Evolutionary conservation across 2,329 filamentous ascomycete genomes (phyloP).

Genomic region (Plenodomus biglobosus): DNA sequence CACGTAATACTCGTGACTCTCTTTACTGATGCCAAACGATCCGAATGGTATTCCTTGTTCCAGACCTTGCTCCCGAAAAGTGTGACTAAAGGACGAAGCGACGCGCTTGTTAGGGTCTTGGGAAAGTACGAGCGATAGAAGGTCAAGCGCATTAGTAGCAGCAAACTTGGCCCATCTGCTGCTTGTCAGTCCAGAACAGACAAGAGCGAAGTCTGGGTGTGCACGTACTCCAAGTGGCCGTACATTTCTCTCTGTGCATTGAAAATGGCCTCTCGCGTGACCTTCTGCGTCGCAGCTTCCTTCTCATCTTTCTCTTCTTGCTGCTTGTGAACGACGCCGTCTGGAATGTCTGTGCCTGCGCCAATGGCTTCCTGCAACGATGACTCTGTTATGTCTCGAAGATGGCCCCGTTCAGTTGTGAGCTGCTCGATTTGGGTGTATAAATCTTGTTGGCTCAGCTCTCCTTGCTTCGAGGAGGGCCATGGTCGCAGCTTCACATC

Average conservation of each 20-base stretch:
- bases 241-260: conserved; percentile 47
- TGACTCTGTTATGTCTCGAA: conserved; percentile 76
- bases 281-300: conserved; percentile 41
- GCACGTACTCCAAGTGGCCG: conserved; percentile 43
- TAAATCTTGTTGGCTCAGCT: conserved; percentile 58
- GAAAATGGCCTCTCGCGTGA: conserved; percentile 44
- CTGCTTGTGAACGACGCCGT: conserved; percentile 48
- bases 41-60: conserved; percentile 42
- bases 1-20: conserved; percentile 20
- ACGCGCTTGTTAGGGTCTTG: conserved; percentile 31
- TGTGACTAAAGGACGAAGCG: conserved; percentile 30
- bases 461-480: conserved; percentile 54
- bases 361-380: conserved; percentile 69
- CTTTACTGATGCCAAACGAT: conserved; percentile 33
- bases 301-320: conserved; percentile 48
- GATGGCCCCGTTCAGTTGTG: conserved; percentile 75
- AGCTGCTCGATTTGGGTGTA: conserved; percentile 76
- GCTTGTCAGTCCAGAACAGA: conserved; percentile 27
- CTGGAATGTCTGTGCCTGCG: conserved; percentile 44
- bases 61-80: conserved; percentile 27
- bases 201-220: conserved; percentile 41
- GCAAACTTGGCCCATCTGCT: conserved; percentile 35
- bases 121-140: conserved; percentile 37
- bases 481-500: conserved; percentile 65
- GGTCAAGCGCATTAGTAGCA: conserved; percentile 37